phyloP scores from a whole-genome alignment of 2,329 filamentous ascomycete species.

The Cladosporium sp. region DNA sequence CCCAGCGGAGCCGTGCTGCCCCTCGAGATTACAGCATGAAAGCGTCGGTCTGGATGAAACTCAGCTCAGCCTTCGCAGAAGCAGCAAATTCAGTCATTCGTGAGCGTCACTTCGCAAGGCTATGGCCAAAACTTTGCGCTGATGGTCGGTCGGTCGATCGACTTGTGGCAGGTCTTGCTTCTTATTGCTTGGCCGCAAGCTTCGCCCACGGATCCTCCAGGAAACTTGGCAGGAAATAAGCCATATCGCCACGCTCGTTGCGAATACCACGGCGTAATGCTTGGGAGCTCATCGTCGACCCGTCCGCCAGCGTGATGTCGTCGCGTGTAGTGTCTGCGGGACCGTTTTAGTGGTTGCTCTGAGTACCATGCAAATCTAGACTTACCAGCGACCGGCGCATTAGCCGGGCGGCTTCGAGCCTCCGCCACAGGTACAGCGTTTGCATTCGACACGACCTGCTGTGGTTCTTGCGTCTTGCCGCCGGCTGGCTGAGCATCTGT shows the following conservation, averaged over 20 bases:
- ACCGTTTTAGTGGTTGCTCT: background rate
- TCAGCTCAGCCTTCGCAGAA: background rate
- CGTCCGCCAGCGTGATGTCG: slow-evolving; percentile 1
- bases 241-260: slow-evolving; percentile 60
- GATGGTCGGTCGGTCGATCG: background rate
- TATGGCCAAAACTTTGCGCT: background rate
- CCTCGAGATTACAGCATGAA: background rate
- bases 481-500: slow-evolving; percentile 38
- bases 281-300: slow-evolving; percentile 33
- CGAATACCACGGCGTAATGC: slow-evolving; percentile 43
- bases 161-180: background rate
- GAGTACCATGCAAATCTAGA: background rate
- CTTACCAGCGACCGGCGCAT: slow-evolving; percentile 3
- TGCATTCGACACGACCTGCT: slow-evolving; percentile 20
- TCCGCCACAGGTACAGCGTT: slow-evolving; percentile 32
- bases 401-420: slow-evolving; percentile 18
- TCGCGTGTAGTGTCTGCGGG: background rate
- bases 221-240: slow-evolving; percentile 68
- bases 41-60: background rate
- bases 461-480: background rate
- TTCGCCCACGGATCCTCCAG: slow-evolving; percentile 72
- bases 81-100: background rate
- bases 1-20: background rate
- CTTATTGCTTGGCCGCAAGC: slow-evolving; percentile 3
- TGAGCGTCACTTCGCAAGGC: background rate